Evolutionary conservation across 257 asterid genomes (phyloP).

Genomic region (Solanum chmielewskii): DNA sequence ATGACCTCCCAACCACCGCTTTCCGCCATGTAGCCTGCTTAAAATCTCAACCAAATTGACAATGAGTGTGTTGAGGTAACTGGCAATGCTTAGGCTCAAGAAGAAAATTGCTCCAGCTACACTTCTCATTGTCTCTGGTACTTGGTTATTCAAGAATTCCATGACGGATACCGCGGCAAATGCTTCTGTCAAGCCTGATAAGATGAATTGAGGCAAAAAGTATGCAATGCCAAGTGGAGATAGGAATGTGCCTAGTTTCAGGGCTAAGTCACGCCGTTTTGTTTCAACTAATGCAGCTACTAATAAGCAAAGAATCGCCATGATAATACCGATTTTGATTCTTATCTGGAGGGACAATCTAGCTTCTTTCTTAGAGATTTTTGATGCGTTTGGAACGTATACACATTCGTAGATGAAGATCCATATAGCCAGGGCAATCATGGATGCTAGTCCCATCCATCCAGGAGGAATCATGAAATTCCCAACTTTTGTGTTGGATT

Average conservation of each 20-base stretch:
- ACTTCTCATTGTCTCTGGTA: slow-evolving; percentile 70
- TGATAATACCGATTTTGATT: slow-evolving; percentile 37
- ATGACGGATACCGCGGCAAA: slow-evolving; percentile 48
- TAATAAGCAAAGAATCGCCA: slow-evolving; percentile 50
- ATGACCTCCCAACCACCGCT: slow-evolving; percentile 53
- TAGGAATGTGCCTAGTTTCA: slow-evolving; percentile 9
- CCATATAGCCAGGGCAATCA: slow-evolving; percentile 64
- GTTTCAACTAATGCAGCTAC: slow-evolving; percentile 48
- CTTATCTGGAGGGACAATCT: slow-evolving; percentile 29
- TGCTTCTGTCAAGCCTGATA: slow-evolving; percentile 66
- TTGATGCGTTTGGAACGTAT: slow-evolving; percentile 25
- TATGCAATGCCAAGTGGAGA: slow-evolving; percentile 40
- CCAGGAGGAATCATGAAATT: slow-evolving; percentile 60
- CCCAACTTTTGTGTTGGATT: slow-evolving; percentile 36
- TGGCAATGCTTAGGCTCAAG: slow-evolving; percentile 41
- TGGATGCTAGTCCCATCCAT: slow-evolving; percentile 73
- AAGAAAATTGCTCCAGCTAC: slow-evolving; percentile 53
- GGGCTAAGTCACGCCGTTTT: slow-evolving; percentile 29
- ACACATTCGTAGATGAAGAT: slow-evolving; percentile 52
- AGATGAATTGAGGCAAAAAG: slow-evolving; percentile 51
- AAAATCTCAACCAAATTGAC: slow-evolving; percentile 30
- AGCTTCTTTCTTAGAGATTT: slow-evolving; percentile 16
- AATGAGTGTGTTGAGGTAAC: slow-evolving; percentile 45
- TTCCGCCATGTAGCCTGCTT: slow-evolving; percentile 17
- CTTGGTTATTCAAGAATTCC: slow-evolving; percentile 44